Evolutionary conservation across 2,329 filamentous ascomycete genomes (phyloP), one percentile per base, ranked within the genome.

Genomic region (Cordyceps javanica): DNA sequence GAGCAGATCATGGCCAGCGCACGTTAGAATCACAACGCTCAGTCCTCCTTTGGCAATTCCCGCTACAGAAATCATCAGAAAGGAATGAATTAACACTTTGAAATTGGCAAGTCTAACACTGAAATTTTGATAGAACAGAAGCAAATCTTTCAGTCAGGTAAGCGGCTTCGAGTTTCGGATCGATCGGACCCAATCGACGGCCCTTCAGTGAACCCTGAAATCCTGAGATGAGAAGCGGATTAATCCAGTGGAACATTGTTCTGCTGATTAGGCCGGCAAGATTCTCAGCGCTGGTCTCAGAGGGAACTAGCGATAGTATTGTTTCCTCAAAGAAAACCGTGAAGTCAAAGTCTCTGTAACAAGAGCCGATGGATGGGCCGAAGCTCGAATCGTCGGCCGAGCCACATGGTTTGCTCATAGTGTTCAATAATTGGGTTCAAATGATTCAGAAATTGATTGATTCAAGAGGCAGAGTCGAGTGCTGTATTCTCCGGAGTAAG

Each of bases 231-330:
- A 53, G 50, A 16, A 53, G 38, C 3, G 38, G 50, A n/a, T 53
- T 53, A n/a, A 42, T 11, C 50, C 50, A 53, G 38, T 41, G n/a
- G 11, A 53, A 53, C 11, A 53, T 32, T 6, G 50, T 53, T 32
- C 26, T 26, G n/a, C 50, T 53, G 7, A 53, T 42, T 1, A 38
- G 50, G 6, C 26, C 28, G 11, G 50, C 50, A 16, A 53, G 50
- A 23, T 53, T 41, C 36, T 53, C 50, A 10, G 50, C 36, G 11
- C 38, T 23, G 3, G 26, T 16, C 25, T 30, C 36, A 9, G 38
- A 42, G 3, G 50, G 50, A 30, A 53, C 25, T 3, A 53, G 36
- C 36, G 50, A 41, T n/a, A 53, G 9, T 16, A 53, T 10, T 8
- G 50, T 30, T n/a, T 53, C 36, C 36, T 53, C 50, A 21, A 53